phyloP scores from a whole-genome alignment of 228 moss, liverwort and hornwort species.

The Sphagnum fallax region DNA sequence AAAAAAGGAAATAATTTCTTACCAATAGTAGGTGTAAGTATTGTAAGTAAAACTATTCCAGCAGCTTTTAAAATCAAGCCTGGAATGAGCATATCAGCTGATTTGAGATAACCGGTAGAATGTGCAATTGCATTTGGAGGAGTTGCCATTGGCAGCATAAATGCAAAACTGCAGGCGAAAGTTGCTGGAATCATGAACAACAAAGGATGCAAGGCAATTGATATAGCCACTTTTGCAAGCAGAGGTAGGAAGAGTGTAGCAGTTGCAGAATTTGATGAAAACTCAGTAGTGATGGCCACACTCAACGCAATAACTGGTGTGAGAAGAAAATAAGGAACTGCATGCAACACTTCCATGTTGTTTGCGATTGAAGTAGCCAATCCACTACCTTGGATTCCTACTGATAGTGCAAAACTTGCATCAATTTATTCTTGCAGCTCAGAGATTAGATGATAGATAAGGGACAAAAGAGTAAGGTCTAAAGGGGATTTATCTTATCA shows the following conservation, averaged over 20 bases:
- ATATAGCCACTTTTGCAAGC: slow-evolving; percentile 70
- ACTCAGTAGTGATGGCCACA: slow-evolving; percentile 57
- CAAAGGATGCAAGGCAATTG: slow-evolving; percentile 69
- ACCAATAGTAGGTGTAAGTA: too few species aligned
- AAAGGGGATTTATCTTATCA: too few species aligned
- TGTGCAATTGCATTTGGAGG: slow-evolving; percentile 67
- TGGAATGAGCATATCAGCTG: too few species aligned
- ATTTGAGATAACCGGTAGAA: too few species aligned
- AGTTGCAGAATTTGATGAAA: slow-evolving; percentile 73
- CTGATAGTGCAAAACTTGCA: slow-evolving; percentile 80
- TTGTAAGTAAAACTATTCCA: too few species aligned
- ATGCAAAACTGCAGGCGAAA: slow-evolving; percentile 56
- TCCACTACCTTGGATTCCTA: slow-evolving; percentile 65
- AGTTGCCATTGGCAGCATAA: slow-evolving; percentile 78
- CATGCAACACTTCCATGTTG: slow-evolving; percentile 50
- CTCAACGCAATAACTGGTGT: slow-evolving; percentile 54
- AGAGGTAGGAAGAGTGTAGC: slow-evolving; percentile 90
- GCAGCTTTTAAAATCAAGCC: too few species aligned
- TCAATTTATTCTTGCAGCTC: not conserved
- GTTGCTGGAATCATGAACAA: slow-evolving; percentile 81
- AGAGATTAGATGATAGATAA: too few species aligned
- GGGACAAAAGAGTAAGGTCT: too few species aligned
- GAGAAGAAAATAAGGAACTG: slow-evolving; percentile 51
- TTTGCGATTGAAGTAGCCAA: slow-evolving; percentile 53
- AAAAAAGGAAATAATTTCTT: too few species aligned